These are phyloP conservation scores for Phaeoacremonium minimum DNA, from an alignment of 2,329 filamentous ascomycete species.

Conservation along the genomic window DNA sequence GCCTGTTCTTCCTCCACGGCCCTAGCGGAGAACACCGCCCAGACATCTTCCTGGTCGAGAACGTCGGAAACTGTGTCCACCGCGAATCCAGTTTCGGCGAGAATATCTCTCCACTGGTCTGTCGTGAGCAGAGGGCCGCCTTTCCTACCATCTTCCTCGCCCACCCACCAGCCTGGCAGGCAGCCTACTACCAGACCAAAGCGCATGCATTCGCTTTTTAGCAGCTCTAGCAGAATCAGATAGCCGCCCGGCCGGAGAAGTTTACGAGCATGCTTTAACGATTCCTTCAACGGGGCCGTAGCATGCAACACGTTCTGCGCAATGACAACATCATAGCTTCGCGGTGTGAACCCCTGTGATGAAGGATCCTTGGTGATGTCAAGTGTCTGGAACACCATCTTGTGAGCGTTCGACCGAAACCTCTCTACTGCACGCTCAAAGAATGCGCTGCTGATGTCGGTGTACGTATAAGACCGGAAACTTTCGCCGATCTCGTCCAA, in stretches of 20 bases:
- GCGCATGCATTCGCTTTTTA: slow-evolving; percentile 7
- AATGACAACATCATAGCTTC: slow-evolving; percentile 32
- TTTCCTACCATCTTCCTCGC: slow-evolving; percentile 16
- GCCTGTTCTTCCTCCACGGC: neutral
- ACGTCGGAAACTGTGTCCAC: neutral
- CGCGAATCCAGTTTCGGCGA: neutral
- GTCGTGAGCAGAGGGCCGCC: neutral
- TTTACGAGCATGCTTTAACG: slow-evolving; percentile 23
- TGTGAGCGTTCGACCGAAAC: slow-evolving; percentile 16
- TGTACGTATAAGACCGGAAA: slow-evolving; percentile 37
- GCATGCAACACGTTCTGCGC: slow-evolving; percentile 32
- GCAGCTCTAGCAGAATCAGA: slow-evolving; percentile 37
- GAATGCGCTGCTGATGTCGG: slow-evolving; percentile 35
- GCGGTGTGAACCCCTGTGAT: slow-evolving; percentile 23
- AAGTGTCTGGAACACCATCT: slow-evolving; percentile 15
- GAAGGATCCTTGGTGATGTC: slow-evolving; percentile 19
- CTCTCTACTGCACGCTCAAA: slow-evolving; percentile 27
- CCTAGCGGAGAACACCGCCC: neutral
- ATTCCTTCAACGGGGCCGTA: slow-evolving; percentile 19
- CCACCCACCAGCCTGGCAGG: slow-evolving; percentile 23
- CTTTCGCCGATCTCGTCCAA: slow-evolving; percentile 20
- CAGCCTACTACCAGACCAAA: slow-evolving; percentile 15
- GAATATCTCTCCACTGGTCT: neutral
- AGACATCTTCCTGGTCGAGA: neutral
- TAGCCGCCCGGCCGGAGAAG: slow-evolving; percentile 39